phyloP scores from a whole-genome alignment of 2,329 filamentous ascomycete genomes.

The Fusarium nygamai region DNA sequence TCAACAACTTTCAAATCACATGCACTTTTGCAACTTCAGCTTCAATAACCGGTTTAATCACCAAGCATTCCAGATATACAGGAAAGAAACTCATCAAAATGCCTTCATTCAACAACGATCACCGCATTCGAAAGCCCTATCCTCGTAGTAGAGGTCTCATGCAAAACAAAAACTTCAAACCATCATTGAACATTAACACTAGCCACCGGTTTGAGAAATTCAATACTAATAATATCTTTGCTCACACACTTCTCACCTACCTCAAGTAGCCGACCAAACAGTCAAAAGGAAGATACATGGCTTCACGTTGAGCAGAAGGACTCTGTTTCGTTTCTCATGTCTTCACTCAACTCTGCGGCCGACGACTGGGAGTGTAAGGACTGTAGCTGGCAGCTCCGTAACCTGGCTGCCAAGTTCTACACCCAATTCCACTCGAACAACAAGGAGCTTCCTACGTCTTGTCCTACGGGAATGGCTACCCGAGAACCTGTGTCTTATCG shows the following conservation, averaged over 20 bases:
- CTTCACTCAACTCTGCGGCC: neutral
- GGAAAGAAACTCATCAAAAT: neutral
- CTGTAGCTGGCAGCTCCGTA: slow-evolving; percentile 8
- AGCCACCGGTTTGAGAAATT: neutral
- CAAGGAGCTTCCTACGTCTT: neutral
- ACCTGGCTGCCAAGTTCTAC: neutral
- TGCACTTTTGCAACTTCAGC: neutral
- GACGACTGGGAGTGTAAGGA: slow-evolving; percentile 14
- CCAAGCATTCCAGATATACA: neutral
- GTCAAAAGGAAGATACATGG: neutral
- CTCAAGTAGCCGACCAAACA: neutral
- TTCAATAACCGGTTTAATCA: neutral
- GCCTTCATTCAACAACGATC: neutral
- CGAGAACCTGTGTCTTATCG: neutral
- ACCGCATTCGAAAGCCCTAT: neutral
- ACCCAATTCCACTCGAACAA: neutral
- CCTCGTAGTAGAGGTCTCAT: neutral
- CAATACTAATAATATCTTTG: neutral
- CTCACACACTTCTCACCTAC: neutral
- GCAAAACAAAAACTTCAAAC: neutral
- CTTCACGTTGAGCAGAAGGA: neutral
- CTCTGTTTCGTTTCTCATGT: neutral
- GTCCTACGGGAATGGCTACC: neutral
- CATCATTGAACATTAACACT: neutral
- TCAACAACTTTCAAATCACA: neutral